These are phyloP conservation scores for Pelagophyceae sp. DNA, from an alignment of 352 stramenopile species.

Conservation along the genomic window DNA sequence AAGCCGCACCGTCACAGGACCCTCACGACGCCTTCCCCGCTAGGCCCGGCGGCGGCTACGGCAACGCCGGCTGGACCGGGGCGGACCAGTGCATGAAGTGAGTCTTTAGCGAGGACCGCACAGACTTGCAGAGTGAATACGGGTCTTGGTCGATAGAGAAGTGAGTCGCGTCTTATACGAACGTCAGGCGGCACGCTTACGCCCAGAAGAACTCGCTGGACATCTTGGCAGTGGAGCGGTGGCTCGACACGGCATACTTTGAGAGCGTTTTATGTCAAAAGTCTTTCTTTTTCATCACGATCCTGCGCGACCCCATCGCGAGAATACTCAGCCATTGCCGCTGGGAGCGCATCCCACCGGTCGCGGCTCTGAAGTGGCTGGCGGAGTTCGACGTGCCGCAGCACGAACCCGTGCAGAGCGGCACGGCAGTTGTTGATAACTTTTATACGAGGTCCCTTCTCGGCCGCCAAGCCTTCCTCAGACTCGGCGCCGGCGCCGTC, in stretches of 20 bases:
- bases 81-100: no score
- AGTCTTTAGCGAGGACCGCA: no score
- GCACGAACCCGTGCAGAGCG: not conserved
- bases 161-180: no score
- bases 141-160: no score
- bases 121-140: no score
- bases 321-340: constrained; percentile 8
- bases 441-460: constrained; percentile 9
- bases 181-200: no score
- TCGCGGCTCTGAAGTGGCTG: not conserved
- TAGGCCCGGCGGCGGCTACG: not conserved
- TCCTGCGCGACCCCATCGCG: not conserved
- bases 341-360: constrained; percentile 1
- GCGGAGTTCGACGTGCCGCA: not conserved
- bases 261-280: not conserved
- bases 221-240: constrained; percentile 11
- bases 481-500: not conserved
- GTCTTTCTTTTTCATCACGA: constrained; percentile 11
- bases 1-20: no score
- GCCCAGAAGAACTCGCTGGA: no score
- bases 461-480: not conserved
- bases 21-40: no score
- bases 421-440: constrained; percentile 14
- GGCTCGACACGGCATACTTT: not conserved
- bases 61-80: not conserved